A percentile compares a stretch with the other conserved stretches of the same genome.
Evolutionary conservation across 352 stramenopile genomes (phyloP).

Genomic region (Globisporangium orthogonon): DNA sequence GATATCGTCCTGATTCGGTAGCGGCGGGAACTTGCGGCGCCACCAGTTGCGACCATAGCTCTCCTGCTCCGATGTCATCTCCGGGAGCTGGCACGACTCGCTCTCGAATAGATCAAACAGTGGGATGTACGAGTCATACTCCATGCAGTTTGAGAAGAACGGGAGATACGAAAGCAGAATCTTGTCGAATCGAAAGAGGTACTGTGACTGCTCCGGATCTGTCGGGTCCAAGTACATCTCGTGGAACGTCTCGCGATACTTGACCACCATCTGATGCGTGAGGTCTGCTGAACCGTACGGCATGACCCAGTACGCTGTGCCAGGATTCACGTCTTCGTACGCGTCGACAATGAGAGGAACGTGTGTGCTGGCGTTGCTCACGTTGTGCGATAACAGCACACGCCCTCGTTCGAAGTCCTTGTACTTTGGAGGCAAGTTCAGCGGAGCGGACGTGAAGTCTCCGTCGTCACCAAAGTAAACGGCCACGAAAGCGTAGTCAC

Average conservation of each 20-base stretch:
- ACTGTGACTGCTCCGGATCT: constrained; percentile 33
- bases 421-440: constrained; percentile 95
- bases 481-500: constrained; percentile 90
- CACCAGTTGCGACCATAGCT: constrained; percentile 64
- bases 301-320: constrained; percentile 62
- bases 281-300: constrained; percentile 57
- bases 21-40: constrained; percentile 60
- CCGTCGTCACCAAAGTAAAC: constrained; percentile 65
- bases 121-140: constrained; percentile 95
- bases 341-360: constrained; percentile 78
- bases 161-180: constrained; percentile 93
- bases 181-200: constrained; percentile 73
- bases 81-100: constrained; percentile 87
- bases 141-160: constrained; percentile 94
- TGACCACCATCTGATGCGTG: constrained; percentile 86
- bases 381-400: constrained; percentile 92
- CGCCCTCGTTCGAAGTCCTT: constrained; percentile 89
- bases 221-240: constrained; percentile 72
- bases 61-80: constrained; percentile 60
- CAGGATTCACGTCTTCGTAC: constrained; percentile 43
- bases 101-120: constrained; percentile 91
- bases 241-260: constrained; percentile 96
- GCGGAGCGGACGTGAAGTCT: constrained; percentile 66
- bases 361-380: constrained; percentile 55
- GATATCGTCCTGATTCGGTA: constrained; percentile 95